Conservation (phyloP, 1,139 yeast species). For the Blastobotrys elegans region DNA sequence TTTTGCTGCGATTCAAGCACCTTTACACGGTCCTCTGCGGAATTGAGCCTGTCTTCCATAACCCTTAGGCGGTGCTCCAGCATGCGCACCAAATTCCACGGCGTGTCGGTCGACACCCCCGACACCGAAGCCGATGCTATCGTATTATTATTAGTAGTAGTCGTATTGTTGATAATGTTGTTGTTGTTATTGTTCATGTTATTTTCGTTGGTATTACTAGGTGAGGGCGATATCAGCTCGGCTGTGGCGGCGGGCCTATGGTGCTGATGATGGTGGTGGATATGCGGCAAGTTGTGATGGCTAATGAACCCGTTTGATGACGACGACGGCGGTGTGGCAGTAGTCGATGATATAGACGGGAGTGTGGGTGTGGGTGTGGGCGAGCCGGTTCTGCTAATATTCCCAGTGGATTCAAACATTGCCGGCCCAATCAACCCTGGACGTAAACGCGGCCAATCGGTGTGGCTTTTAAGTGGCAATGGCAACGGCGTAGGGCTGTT, state of each 20-base stretch:
- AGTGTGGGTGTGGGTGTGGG: constrained; percentile 1
- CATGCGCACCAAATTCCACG: constrained; percentile 23
- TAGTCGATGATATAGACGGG: too few species aligned
- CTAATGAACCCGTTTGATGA: not conserved
- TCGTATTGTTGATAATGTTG: not conserved
- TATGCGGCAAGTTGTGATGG: not conserved
- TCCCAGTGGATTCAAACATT: constrained; percentile 12
- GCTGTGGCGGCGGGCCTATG: not conserved
- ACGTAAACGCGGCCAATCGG: constrained; percentile 9
- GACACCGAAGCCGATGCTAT: not conserved
- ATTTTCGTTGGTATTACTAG: not conserved
- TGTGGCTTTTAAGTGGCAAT: constrained; percentile 7
- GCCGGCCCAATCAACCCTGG: constrained; percentile 21
- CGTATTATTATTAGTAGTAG: not conserved
- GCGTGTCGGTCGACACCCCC: constrained; percentile 10
- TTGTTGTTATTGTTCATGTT: not conserved
- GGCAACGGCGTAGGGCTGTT: not conserved
- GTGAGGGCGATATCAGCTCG: not conserved
- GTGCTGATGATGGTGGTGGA: not conserved
- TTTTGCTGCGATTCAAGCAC: constrained; percentile 5
- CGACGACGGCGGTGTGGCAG: too few species aligned
- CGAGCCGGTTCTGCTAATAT: not conserved
- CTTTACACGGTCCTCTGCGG: constrained; percentile 25
- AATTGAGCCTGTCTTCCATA: constrained; percentile 31
- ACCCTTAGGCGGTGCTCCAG: constrained; percentile 30